Evolutionary conservation across 345 rosid genomes (phyloP), one percentile per base, ranked within the genome.

Genomic region (Ceriops zippeliana): DNA sequence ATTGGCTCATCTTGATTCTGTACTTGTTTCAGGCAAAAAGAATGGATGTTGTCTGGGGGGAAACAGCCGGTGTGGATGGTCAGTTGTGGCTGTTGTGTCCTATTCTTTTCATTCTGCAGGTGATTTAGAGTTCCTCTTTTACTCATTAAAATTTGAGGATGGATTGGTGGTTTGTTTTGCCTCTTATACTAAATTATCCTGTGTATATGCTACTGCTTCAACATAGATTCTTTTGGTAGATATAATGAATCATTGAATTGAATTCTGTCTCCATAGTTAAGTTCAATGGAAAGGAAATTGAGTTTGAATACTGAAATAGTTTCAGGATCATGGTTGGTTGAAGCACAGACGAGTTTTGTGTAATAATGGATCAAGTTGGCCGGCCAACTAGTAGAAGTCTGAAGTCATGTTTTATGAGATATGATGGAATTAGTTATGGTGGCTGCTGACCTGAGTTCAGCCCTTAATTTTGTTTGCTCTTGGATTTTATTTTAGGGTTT

Each of bases 41-140:
- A 73, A 96, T 96, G 99, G 99, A 96, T 80, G 99, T 96, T 62
- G 99, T 96, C 28, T 96, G 99, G 99, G 98, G 99, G 70, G 98
- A 92, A 87, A 96, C 99, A 15, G 90, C 99, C 64, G 98, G 99
- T 3, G 99, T 96, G 61, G 88, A 86, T 70, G 98, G 99, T 51
- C 98, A 96, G 65, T 49, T 96, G 76, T 92, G 93, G 99, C 82
- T 96, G 63, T 76, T 96, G 79, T 96, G 92, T 75, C 99, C 98
- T 63, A 76, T 96, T 66, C 97, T 96, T 61, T 96, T 96, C 79
- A 74, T 87, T 65, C 66, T 96, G 84, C 99, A 96, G 98, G 99
- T 91, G 70, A 83, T 62, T 68, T 5, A 27, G 32, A 31, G 60
- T 75, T 27, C 27, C 37, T 26, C 5, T 51, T 51, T 49, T 13